Conservation (phyloP, 441 rosid species). For the Pelargonium cotyledonis region DNA sequence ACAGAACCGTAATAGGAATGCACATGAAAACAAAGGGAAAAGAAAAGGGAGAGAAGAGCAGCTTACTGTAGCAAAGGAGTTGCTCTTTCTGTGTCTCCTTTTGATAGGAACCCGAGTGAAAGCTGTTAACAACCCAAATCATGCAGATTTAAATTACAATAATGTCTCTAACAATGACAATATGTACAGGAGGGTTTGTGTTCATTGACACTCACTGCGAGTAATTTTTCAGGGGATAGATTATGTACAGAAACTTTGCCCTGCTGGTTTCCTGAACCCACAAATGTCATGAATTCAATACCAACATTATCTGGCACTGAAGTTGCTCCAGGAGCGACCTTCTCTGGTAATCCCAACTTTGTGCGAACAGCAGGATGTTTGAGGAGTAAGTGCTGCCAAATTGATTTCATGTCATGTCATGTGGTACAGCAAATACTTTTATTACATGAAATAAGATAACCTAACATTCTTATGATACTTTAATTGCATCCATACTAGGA, state of each 20-base stretch:
- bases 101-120: slow-evolving; percentile 50
- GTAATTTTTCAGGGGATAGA: slow-evolving; percentile 55
- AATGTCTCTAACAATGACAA: slow-evolving; percentile 12
- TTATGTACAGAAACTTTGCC: slow-evolving; percentile 30
- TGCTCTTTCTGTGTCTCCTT: slow-evolving; percentile 45
- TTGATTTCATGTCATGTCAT: slow-evolving; percentile 6
- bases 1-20: neutral
- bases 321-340: slow-evolving; percentile 18
- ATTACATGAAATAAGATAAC: no score
- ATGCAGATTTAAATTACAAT: slow-evolving; percentile 16
- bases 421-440: slow-evolving; percentile 6
- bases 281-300: slow-evolving; percentile 25
- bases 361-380: slow-evolving; percentile 52
- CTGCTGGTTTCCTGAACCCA: slow-evolving; percentile 29
- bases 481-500: no score
- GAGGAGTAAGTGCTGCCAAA: slow-evolving; percentile 64
- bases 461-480: no score
- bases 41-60: slow-evolving; percentile 6
- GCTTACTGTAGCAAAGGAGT: slow-evolving; percentile 52
- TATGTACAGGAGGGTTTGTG: slow-evolving; percentile 11
- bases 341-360: slow-evolving; percentile 53
- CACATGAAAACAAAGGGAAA: neutral
- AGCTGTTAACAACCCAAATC: slow-evolving; percentile 46
- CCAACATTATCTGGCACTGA: slow-evolving; percentile 17
- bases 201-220: slow-evolving; percentile 46